Base-by-base conservation (phyloP, 2,329 filamentous ascomycete genomes). In the Pseudogymnoascus sp. region DNA sequence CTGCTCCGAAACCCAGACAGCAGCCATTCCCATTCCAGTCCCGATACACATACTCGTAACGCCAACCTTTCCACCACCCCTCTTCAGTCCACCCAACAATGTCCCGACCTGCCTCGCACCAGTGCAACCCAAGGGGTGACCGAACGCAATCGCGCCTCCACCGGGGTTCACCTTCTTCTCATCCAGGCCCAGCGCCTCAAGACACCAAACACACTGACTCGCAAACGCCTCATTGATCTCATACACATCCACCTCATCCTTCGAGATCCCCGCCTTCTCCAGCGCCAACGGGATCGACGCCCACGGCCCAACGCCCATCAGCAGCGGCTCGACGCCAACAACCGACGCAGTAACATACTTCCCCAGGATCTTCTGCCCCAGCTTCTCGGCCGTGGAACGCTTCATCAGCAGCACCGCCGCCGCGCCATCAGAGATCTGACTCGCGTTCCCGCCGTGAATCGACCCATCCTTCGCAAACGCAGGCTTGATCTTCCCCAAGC, bases 201-300 rank as follows among this genome's bases (percentile, higher is more conserved):
- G 85, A 76, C 92, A 97, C 89, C 90, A 97, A 68, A 97, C 77
- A 76, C 91, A 96, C 82, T 97, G 93, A 66, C 86, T 90, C 33
- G 94, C 94, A 75, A 99, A 99, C 1, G 94, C 94, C 83, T 99
- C 94, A 81, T 99, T 99, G 83, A 99, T 97, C 84, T 99, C 94
- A 72, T 85, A 97, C 72, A 97, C 93, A 74, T 97, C 94, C 31
- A 99, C 91, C 69, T 97, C 93, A 63, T 96, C 88, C 76, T 88
- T 91, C 73, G 80, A 81, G 70, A 99, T 86, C 64, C 92, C 92
- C 0, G 92, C 90, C 75, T 94, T 92, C 74, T 90, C 83, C 63
- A 97, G 87, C 3, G 91, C 92, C 74, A 92, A 89, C 67, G 94
- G 94, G 72, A 99, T 97, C 63, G 94, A 92, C 77, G 92, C 92